Evolutionary conservation across 192 early-diverging fungal species (phyloP), one percentile per base, ranked within the genome.

Genomic region (Gonapodya prolifera): DNA sequence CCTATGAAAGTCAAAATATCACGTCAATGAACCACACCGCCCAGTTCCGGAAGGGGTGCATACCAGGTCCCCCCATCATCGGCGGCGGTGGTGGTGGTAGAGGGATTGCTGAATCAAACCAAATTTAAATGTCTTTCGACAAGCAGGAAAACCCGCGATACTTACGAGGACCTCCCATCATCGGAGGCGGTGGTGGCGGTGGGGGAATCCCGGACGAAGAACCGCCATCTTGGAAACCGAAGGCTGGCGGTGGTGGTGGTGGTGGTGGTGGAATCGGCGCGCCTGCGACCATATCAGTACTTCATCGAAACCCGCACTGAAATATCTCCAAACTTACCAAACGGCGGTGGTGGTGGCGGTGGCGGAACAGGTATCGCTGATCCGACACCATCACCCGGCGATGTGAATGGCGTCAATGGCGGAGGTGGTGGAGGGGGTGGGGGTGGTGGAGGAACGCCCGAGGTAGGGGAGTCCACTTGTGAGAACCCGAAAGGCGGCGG

Each of bases 281-380:
- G 31, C 31, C 70, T 23, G 28, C 30, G 76, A 73, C 33, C 18
- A 31, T 79, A 36, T 32, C 29, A 69, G 81, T 34, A 1, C 32
- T 69, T 1, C 79, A n/a, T n/a, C n/a, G n/a, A n/a, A n/a, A n/a
- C n/a, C n/a, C n/a, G n/a, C n/a, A n/a, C n/a, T n/a, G n/a, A n/a
- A n/a, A n/a, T n/a, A n/a, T n/a, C n/a, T n/a, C n/a, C n/a, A n/a
- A n/a, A n/a, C n/a, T n/a, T n/a, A n/a, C n/a, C n/a, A n/a, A n/a
- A n/a, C n/a, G 83, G 79, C 30, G 31, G 78, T 30, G 80, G 30
- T 18, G 82, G 82, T 16, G 82, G 34, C 69, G 81, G 81, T 33
- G 81, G 81, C 1, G 81, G 81, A 1, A 79, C 70, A 33, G 77
- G n/a, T 1, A n/a, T 0, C 34, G 33, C 75, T 79, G 77, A 32